phyloP scores from a whole-genome alignment of 140 eudicot species.

The Bidens hawaiensis region DNA sequence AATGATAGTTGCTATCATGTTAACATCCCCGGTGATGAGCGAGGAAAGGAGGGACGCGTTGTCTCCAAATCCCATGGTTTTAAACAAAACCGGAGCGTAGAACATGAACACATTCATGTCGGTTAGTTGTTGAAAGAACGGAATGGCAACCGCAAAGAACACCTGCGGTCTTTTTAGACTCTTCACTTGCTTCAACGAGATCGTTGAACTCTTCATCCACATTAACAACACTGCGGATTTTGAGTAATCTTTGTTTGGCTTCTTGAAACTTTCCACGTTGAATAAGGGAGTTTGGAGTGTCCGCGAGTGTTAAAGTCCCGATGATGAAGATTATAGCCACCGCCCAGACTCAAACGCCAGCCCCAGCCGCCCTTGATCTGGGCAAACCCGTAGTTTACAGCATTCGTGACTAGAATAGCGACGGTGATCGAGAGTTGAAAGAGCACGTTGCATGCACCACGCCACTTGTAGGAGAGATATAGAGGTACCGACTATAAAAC shows the following conservation, averaged over 20 bases:
- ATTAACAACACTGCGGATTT: conserved; percentile 31
- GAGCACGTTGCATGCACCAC: too few relatives aligned
- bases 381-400: conserved; percentile 41
- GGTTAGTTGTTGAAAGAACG: conserved; percentile 44
- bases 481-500: conserved; percentile 34
- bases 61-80: too few relatives aligned
- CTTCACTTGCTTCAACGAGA: conserved; percentile 34
- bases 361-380: conserved; percentile 37
- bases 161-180: conserved; percentile 39
- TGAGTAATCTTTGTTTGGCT: conserved; percentile 23
- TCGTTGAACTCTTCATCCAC: conserved; percentile 45
- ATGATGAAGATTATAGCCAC: conserved; percentile 34
- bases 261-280: conserved; percentile 35
- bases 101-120: conserved; percentile 60
- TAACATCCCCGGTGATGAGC: conserved; percentile 40
- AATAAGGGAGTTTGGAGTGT: conserved; percentile 51
- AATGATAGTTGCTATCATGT: conserved; percentile 27
- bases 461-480: conserved; percentile 48
- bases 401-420: conserved; percentile 44
- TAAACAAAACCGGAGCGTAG: too few relatives aligned
- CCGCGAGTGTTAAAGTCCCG: conserved; percentile 32
- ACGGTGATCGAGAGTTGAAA: conserved; percentile 49
- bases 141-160: conserved; percentile 25
- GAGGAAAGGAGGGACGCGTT: conserved; percentile 39
- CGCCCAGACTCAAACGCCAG: conserved; percentile 51